These are phyloP conservation scores for Sugiyamaella japonica DNA, from an alignment of 1,139 yeast species.

Conservation along the genomic window DNA sequence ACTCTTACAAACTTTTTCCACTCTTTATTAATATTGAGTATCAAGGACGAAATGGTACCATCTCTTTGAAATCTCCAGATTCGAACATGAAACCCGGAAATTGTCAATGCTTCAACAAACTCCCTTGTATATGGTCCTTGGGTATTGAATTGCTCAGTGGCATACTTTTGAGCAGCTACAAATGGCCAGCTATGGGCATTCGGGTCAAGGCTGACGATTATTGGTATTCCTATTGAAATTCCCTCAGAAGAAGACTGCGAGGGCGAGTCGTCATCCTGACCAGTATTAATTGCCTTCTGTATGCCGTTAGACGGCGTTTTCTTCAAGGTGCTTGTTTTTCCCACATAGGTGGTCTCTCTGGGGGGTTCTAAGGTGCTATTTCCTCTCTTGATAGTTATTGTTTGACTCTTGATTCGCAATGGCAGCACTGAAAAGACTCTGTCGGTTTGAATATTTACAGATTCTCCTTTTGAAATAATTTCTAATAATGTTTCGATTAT, in stretches of 20 bases:
- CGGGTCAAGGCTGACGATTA: conserved; percentile 1
- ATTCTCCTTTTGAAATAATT: conserved; percentile 6
- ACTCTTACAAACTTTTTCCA: conserved; percentile 15
- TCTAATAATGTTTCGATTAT: conserved; percentile 7
- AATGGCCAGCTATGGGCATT: conserved; percentile 8
- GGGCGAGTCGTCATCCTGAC: neutral
- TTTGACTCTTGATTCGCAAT: neutral
- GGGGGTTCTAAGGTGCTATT: neutral
- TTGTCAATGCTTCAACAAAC: conserved; percentile 11
- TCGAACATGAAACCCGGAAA: neutral
- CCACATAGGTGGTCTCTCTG: neutral
- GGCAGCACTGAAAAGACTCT: conserved; percentile 9
- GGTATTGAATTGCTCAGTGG: neutral
- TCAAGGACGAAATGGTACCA: conserved; percentile 3
- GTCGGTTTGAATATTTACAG: conserved; percentile 8
- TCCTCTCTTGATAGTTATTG: neutral
- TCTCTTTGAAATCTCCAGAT: conserved; percentile 10
- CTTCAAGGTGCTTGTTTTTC: neutral
- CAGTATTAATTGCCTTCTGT: neutral
- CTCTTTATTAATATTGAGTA: conserved; percentile 12
- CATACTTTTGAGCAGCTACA: conserved; percentile 2
- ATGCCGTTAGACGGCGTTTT: neutral
- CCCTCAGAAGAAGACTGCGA: neutral
- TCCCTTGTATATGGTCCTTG: neutral
- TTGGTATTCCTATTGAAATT: conserved; percentile 4